Base-by-base conservation (phyloP, 306 rosid species). In the Rosa persica region DNA sequence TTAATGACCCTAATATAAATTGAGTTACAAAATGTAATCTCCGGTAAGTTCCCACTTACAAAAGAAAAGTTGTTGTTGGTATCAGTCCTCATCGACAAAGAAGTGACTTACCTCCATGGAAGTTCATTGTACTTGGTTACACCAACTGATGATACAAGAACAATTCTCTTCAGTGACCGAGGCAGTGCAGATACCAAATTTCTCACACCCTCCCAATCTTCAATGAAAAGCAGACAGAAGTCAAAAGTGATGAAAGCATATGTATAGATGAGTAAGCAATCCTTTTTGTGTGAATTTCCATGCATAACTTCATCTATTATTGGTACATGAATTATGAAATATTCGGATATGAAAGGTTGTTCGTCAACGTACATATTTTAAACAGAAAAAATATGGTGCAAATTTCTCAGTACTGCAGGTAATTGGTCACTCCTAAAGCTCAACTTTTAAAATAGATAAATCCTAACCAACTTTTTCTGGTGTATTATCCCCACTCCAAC, bases 131-230 rank as follows among this genome's bases (percentile, higher is more conserved):
- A 92, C 87, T 94, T 94, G 74, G 98, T 94, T 77, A 94, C 98
- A n/a, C 98, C 98, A 23, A 94, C 77, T 73, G 98, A 94, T 40
- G 98, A 94, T 72, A 94, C 98, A 76, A 92, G 98, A 88, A 94
- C 91, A 72, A 92, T 82, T 80, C 95, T 90, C 88, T 89, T 86
- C 79, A 94, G 89, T 12, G 97, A 83, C 12, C 89, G 79, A 80
- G 97, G 97, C 79, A 94, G 79, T 55, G 87, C 91, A 72, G 97
- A 88, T 72, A 94, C 76, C 73, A 94, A 88, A 85, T 94, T 94
- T 83, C 87, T 94, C 84, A 89, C 97, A 78, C 98, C 98, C 74
- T 87, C 92, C 97, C 98, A 94, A 90, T 94, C 98, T 94, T 85
- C 88, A 84, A 81, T 8, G 36, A 30, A 77, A 68, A 79, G 81